These are phyloP conservation scores for Pichia thaimueangensis DNA, from an alignment of 805 yeast genomes.

Conservation along the genomic window DNA sequence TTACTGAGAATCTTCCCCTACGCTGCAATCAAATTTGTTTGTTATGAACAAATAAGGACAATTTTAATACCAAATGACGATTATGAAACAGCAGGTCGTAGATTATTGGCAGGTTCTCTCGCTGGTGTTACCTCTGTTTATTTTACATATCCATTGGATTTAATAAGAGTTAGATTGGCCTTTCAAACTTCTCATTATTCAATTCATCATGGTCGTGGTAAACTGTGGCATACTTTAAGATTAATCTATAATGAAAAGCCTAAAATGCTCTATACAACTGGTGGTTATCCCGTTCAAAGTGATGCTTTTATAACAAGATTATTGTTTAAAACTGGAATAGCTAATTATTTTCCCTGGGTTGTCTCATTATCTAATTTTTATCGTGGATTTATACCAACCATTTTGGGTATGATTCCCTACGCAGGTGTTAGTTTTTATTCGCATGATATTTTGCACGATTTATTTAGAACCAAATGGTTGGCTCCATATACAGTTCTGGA, in stretches of 20 bases:
- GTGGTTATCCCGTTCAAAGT: slow-evolving; percentile 23
- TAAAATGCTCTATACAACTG: slow-evolving; percentile 24
- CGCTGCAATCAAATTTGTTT: slow-evolving; percentile 94
- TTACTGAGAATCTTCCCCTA: slow-evolving; percentile 88
- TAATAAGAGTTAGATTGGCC: slow-evolving; percentile 86
- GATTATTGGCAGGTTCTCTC: slow-evolving; percentile 83
- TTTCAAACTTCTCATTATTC: slow-evolving; percentile 56
- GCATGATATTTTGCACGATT: slow-evolving; percentile 85
- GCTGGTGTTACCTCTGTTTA: slow-evolving; percentile 86
- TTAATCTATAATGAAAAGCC: slow-evolving; percentile 31
- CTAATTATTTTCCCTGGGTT: slow-evolving; percentile 20
- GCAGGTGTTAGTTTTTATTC: slow-evolving; percentile 97
- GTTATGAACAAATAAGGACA: slow-evolving; percentile 87
- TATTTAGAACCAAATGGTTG: slow-evolving; percentile 58
- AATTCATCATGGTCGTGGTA: slow-evolving; percentile 26
- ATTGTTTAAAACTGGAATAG: slow-evolving; percentile 22
- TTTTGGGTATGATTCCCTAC: slow-evolving; percentile 93
- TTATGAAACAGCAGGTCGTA: slow-evolving; percentile 73
- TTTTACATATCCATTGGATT: slow-evolving; percentile 86
- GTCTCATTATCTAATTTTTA: slow-evolving; percentile 64
- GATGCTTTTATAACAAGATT: slow-evolving; percentile 26
- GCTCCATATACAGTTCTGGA: slow-evolving; percentile 44
- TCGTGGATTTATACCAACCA: slow-evolving; percentile 90
- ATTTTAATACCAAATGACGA: slow-evolving; percentile 66
- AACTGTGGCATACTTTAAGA: slow-evolving; percentile 25